Percentiles rank a stretch among this genome's conserved stretches.
Conservation (phyloP, 1,284 basidiomycete species). For the Sporisorium iseilematis-ciliati region DNA sequence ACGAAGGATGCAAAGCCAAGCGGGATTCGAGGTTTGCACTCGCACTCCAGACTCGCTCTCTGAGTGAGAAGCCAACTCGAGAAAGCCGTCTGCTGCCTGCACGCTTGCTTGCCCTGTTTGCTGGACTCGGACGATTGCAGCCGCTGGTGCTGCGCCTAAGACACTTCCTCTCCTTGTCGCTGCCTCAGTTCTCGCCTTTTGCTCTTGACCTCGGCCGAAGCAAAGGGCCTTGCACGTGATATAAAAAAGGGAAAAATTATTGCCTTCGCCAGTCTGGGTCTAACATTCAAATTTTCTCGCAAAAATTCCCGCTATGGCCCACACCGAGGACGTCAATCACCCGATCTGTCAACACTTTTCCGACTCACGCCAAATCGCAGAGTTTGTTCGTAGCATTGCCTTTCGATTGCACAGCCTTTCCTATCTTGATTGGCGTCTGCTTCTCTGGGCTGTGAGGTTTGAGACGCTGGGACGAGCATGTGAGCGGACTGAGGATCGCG, state of each 20-base stretch:
- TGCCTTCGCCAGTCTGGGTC: neutral
- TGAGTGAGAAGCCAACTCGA: neutral
- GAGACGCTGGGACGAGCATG: too few species aligned
- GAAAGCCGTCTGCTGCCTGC: neutral
- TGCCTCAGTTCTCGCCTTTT: neutral
- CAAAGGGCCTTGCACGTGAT: neutral
- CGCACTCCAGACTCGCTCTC: slow-evolving; percentile 1
- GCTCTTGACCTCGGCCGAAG: neutral
- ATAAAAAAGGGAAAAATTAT: neutral
- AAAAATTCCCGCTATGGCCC: too few species aligned
- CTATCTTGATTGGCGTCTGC: too few species aligned
- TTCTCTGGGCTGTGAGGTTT: too few species aligned
- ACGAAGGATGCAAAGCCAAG: slow-evolving; percentile 32
- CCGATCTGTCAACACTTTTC: too few species aligned
- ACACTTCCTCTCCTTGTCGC: neutral
- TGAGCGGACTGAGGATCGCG: slow-evolving; percentile 4
- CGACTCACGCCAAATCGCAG: too few species aligned
- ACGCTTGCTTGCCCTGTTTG: neutral
- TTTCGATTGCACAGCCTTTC: too few species aligned
- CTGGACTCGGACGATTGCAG: slow-evolving; percentile 20
- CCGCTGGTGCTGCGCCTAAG: neutral
- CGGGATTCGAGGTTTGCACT: slow-evolving; percentile 29
- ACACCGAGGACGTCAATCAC: too few species aligned
- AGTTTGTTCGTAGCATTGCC: too few species aligned
- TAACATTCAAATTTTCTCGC: neutral